Base-by-base conservation (phyloP, 1,284 basidiomycete genomes). In the Cryptococcus wingfieldii region DNA sequence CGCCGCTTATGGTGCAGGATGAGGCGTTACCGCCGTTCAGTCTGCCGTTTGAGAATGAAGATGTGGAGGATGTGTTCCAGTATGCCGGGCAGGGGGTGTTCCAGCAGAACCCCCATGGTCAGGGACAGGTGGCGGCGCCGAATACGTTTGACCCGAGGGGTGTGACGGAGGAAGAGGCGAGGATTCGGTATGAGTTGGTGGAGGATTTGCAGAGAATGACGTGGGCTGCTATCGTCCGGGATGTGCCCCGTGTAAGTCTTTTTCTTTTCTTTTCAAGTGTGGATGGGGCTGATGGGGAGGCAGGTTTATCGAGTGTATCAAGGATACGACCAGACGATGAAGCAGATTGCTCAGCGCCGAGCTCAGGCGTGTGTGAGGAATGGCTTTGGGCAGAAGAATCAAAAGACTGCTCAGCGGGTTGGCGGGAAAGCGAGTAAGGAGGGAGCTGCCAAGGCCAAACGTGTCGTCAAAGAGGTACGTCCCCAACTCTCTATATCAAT, bases 341-440 rank as follows among this genome's bases (percentile, higher is more conserved):
- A 74, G 78, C 65, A 66, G 44, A 62, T 69, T 45, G 56, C 54
- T 14, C n/a, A 56, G 1, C 60, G 72, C 28, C 67, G 62, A 3
- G 67, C 66, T 9, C 67, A 69, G 47, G 69, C 70, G 2, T 56
- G 54, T 25, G 56, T 70, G 65, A 86, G 90, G 27, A 83, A 94
- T 31, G 87, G 87, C 14, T 78, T 89, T 45, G 84, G 86, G 12
- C 87, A 89, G 23, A 81, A 87, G 42, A 86, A 90, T 72, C 86
- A 88, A n/a, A 88, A 90, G 55, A 84, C 85, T 62, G 86, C 89
- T 1, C 87, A 85, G 60, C 83, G 83, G n/a, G 84, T 86, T 62
- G 87, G 88, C 14, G 84, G 86, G 34, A 95, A 91, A 77, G 83
- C 86, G 18, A 84, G 83, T 64, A 98, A 98, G 77, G 92, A 97